Conservation (phyloP, 768 basidiomycete species). For the Exidia glandulosa region DNA sequence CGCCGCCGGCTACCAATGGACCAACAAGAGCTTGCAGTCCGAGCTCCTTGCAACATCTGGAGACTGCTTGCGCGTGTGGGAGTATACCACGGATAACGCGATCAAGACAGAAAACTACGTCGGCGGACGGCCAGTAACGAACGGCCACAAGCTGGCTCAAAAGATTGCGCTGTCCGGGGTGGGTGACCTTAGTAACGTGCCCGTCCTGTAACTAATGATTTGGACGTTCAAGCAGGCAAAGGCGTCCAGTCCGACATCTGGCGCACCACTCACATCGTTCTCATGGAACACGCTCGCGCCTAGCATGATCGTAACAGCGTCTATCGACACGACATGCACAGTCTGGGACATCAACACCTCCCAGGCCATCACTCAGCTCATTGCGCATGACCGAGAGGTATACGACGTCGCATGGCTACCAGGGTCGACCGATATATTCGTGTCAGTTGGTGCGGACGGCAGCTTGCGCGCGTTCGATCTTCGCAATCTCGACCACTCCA, state of each 20-base stretch:
- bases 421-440: constrained; percentile 90
- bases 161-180: constrained; percentile 78
- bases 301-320: constrained; percentile 87
- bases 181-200: constrained; percentile 25
- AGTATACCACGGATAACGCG: constrained; percentile 63
- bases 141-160: constrained; percentile 55
- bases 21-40: constrained; percentile 49
- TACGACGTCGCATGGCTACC: constrained; percentile 99
- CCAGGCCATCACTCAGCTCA: constrained; percentile 91
- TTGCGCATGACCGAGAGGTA: constrained; percentile 92
- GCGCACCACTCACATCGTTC: constrained; percentile 91
- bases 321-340: constrained; percentile 97
- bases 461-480: constrained; percentile 94
- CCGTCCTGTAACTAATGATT: neutral
- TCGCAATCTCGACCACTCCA: constrained; percentile 92
- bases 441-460: constrained; percentile 96
- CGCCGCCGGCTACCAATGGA: constrained; percentile 52
- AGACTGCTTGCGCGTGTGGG: constrained; percentile 87
- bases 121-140: constrained; percentile 44
- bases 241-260: constrained; percentile 70
- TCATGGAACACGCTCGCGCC: constrained; percentile 95
- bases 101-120: constrained; percentile 52
- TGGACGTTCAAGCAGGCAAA: constrained; percentile 60
- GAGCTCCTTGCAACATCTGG: constrained; percentile 91
- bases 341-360: constrained; percentile 97